Conservation (phyloP, 2,329 filamentous ascomycete genomes). For the Ilyonectria robusta region DNA sequence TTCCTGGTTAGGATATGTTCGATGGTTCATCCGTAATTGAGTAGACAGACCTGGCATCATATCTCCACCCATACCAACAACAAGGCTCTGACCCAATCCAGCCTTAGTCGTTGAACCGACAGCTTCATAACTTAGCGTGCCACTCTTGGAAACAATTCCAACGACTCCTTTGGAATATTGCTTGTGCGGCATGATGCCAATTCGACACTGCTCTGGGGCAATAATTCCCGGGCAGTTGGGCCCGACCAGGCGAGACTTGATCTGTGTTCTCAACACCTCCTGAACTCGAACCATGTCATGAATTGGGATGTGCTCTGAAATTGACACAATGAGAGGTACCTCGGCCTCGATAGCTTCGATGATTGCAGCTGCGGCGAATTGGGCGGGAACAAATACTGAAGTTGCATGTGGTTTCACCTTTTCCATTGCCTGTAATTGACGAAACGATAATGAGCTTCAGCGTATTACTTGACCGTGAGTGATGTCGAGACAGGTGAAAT, state of each 20-base stretch:
- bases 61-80: slow-evolving; percentile 84
- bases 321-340: slow-evolving; percentile 82
- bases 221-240: slow-evolving; percentile 89
- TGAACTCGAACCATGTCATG: slow-evolving; percentile 82
- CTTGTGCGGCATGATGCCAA: slow-evolving; percentile 59
- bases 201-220: slow-evolving; percentile 75
- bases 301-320: slow-evolving; percentile 84
- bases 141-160: slow-evolving; percentile 85
- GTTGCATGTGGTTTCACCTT: slow-evolving; percentile 72
- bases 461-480: background rate
- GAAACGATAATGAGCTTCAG: background rate
- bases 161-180: slow-evolving; percentile 71
- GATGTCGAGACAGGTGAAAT: background rate
- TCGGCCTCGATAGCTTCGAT: slow-evolving; percentile 84
- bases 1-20: background rate
- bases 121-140: slow-evolving; percentile 85
- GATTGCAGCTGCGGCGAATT: slow-evolving; percentile 76
- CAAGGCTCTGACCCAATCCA: slow-evolving; percentile 83
- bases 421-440: slow-evolving; percentile 49
- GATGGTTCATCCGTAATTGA: background rate
- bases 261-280: slow-evolving; percentile 79
- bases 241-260: slow-evolving; percentile 79
- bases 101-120: slow-evolving; percentile 81
- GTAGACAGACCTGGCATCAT: slow-evolving; percentile 70
- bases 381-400: slow-evolving; percentile 81